These are phyloP conservation scores for Mycena crocata DNA, from an alignment of 768 basidiomycete genomes.

Conservation along the genomic window DNA sequence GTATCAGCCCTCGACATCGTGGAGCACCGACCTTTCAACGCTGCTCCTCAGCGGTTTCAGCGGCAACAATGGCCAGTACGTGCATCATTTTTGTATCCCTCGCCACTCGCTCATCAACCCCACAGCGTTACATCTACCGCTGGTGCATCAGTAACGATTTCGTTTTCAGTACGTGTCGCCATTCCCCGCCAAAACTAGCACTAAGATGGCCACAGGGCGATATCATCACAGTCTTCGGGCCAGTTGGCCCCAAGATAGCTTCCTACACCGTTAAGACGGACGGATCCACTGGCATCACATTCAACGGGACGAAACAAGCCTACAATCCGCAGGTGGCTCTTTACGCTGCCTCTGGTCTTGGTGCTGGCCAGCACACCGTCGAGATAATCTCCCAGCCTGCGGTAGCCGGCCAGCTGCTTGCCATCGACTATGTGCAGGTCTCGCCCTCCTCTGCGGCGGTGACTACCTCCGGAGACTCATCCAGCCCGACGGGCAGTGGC, in stretches of 20 bases:
- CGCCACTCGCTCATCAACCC: neutral
- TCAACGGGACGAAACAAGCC: constrained; percentile 28
- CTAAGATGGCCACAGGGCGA: constrained; percentile 16
- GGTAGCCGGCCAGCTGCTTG: constrained; percentile 17
- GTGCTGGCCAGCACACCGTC: constrained; percentile 37
- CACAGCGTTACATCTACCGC: constrained; percentile 10
- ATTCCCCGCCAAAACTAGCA: neutral
- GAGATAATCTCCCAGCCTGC: constrained; percentile 22
- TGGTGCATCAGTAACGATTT: constrained; percentile 13
- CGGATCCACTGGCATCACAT: constrained; percentile 6
- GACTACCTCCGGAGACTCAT: neutral
- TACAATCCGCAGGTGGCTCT: constrained; percentile 26
- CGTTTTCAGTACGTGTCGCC: constrained; percentile 8
- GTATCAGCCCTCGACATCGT: constrained; percentile 19
- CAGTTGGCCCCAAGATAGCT: constrained; percentile 25
- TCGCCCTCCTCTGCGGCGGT: neutral
- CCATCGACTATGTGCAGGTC: constrained; percentile 26
- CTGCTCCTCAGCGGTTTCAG: constrained; percentile 24
- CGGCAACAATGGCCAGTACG: constrained; percentile 31
- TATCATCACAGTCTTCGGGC: constrained; percentile 19
- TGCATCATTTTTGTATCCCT: neutral
- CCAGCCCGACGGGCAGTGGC: neutral
- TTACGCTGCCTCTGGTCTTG: constrained; percentile 26
- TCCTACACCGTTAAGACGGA: constrained; percentile 21
- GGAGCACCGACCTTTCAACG: constrained; percentile 20